phyloP scores from a whole-genome alignment of 305 asterid species.

The Rubia balearica region DNA sequence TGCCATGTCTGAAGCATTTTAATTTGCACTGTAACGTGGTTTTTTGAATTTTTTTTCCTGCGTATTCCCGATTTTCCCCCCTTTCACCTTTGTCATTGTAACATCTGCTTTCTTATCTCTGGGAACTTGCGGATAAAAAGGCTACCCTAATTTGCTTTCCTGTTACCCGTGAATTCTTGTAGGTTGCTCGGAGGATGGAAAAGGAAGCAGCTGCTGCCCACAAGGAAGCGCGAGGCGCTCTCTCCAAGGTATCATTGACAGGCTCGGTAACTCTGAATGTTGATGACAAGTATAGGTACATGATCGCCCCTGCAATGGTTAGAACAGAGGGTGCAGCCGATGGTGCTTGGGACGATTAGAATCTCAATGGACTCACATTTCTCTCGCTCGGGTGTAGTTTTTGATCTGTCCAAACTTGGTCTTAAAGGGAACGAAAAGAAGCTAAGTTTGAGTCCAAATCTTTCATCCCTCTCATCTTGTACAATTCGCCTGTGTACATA shows the following conservation, averaged over 20 bases:
- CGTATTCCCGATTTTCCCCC: too few species aligned
- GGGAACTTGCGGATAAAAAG: neutral
- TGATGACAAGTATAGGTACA: conserved; percentile 74
- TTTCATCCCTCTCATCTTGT: conserved; percentile 8
- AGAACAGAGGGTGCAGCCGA: conserved; percentile 78
- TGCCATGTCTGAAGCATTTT: neutral
- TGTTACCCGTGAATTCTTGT: neutral
- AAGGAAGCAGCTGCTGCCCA: conserved; percentile 72
- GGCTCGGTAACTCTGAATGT: conserved; percentile 49
- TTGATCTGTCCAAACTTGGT: neutral
- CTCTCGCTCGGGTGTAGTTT: neutral
- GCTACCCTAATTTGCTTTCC: too few species aligned
- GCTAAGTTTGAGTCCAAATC: neutral
- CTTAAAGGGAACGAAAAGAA: neutral
- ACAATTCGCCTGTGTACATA: neutral
- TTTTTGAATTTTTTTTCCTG: too few species aligned
- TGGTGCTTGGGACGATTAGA: conserved; percentile 81
- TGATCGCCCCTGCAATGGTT: conserved; percentile 48
- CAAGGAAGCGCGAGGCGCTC: conserved; percentile 44
- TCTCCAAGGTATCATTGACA: conserved; percentile 43
- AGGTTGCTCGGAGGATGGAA: conserved; percentile 82
- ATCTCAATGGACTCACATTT: neutral
- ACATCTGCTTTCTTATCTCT: neutral
- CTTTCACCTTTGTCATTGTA: too few species aligned
- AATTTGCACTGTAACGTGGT: neutral